phyloP scores from a whole-genome alignment of 2,329 filamentous ascomycete species.

The Ophiostoma ulmi region DNA sequence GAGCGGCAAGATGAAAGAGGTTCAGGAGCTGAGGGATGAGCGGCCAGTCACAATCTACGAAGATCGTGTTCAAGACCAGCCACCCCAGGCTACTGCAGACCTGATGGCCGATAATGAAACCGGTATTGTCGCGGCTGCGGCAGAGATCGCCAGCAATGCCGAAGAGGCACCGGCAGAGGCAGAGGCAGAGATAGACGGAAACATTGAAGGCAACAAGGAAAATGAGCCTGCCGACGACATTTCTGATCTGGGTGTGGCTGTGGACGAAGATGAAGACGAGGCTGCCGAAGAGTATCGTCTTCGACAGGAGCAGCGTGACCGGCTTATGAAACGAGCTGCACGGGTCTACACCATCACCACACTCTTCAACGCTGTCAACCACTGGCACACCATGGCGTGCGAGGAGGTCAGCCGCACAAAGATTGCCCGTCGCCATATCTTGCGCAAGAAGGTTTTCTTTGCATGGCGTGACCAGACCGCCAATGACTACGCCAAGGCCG shows the following conservation, averaged over 20 bases:
- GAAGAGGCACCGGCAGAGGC: background rate
- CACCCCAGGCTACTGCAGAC: background rate
- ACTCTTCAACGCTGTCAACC: conserved; percentile 57
- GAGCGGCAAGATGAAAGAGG: background rate
- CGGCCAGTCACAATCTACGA: background rate
- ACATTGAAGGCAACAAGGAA: background rate
- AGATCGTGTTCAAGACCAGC: background rate
- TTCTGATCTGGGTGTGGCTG: background rate
- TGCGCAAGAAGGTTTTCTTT: conserved; percentile 63
- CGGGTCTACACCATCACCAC: conserved; percentile 62
- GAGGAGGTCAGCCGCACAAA: conserved; percentile 63
- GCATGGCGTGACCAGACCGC: conserved; percentile 63
- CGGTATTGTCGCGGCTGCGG: background rate
- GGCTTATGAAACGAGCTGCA: conserved; percentile 54
- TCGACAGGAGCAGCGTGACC: conserved; percentile 33
- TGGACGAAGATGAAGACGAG: background rate
- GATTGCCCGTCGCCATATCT: conserved; percentile 63
- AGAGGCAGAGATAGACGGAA: background rate
- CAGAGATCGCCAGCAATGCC: background rate
- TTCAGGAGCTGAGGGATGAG: background rate
- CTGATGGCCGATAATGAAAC: background rate
- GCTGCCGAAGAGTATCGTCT: conserved; percentile 19
- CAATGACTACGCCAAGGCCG: conserved; percentile 52
- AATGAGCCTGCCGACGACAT: background rate
- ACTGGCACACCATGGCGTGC: conserved; percentile 62